Evolutionary conservation across 2,329 filamentous ascomycete genomes (phyloP).

Genomic region (Pseudophaeomoniella oleicola): DNA sequence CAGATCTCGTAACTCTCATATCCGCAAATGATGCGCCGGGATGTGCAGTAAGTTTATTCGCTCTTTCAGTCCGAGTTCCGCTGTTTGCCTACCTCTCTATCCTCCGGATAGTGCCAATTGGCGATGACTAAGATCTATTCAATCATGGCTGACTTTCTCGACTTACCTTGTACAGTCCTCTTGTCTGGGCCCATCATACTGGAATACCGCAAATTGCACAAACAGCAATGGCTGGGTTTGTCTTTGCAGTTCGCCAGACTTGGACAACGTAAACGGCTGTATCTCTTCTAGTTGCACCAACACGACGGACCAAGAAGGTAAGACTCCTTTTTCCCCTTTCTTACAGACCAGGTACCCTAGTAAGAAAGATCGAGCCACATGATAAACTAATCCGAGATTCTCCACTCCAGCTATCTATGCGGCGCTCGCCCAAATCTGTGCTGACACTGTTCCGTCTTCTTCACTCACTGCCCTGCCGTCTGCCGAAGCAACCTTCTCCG

Average conservation of each 20-base stretch:
- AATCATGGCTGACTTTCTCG: conserved; percentile 10
- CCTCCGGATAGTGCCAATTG: conserved; percentile 1
- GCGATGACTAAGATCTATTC: conserved; percentile 3
- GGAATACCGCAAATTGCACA: conserved; percentile 11
- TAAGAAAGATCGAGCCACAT: no score
- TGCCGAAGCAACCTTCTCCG: conserved; percentile 12
- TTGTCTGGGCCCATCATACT: conserved; percentile 1
- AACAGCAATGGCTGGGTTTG: conserved; percentile 10
- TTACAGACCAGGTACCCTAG: no score
- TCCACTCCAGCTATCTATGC: conserved; percentile 11
- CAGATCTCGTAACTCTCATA: no score
- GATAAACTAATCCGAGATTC: no score
- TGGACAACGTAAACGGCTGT: conserved; percentile 13
- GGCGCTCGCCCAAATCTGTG: conserved; percentile 13
- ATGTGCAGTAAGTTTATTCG: neutral
- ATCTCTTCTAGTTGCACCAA: conserved; percentile 13
- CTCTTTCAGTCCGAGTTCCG: neutral
- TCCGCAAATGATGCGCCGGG: neutral
- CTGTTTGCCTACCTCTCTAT: neutral
- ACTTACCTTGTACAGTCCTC: conserved; percentile 7
- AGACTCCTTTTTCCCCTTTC: neutral
- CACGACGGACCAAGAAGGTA: conserved; percentile 12
- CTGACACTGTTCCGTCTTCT: conserved; percentile 10
- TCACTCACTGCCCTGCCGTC: conserved; percentile 6
- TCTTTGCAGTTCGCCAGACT: conserved; percentile 11